phyloP scores from a whole-genome alignment of 1,284 basidiomycete species.

The Leccinum cinnamomeum region DNA sequence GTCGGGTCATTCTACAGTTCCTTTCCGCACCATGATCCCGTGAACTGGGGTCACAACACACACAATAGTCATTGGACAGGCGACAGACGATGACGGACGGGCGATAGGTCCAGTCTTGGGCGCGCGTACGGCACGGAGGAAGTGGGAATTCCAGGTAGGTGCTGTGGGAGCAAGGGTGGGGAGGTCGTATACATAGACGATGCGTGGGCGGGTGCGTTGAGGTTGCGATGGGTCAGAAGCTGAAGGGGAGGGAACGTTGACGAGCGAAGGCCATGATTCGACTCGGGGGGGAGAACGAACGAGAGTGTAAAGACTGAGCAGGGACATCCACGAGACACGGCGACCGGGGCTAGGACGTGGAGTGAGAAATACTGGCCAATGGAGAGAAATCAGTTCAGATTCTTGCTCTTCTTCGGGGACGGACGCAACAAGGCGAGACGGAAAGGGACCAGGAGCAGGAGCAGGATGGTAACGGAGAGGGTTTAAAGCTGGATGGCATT shows the following conservation, averaged over 20 bases:
- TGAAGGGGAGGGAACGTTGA: constrained; percentile 57
- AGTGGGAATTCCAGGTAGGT: constrained; percentile 75
- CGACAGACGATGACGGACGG: constrained; percentile 54
- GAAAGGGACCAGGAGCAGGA: constrained; percentile 20
- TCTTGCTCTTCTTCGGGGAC: constrained; percentile 53
- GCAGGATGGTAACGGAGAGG: constrained; percentile 64
- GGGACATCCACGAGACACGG: constrained; percentile 42
- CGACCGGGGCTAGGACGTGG: constrained; percentile 50
- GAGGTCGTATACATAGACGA: constrained; percentile 83
- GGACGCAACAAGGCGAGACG: constrained; percentile 33
- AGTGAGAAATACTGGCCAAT: constrained; percentile 42
- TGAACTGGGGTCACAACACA: constrained; percentile 75
- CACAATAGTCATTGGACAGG: constrained; percentile 74
- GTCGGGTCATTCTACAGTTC: constrained; percentile 55
- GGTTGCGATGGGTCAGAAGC: constrained; percentile 26
- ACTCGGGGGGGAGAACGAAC: constrained; percentile 44
- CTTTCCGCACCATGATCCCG: constrained; percentile 60
- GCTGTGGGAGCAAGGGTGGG: constrained; percentile 71
- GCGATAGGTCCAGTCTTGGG: constrained; percentile 65
- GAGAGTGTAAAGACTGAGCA: constrained; percentile 42
- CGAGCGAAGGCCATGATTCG: constrained; percentile 63
- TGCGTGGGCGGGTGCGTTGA: constrained; percentile 52
- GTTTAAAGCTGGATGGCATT: constrained; percentile 66
- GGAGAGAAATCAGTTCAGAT: constrained; percentile 30
- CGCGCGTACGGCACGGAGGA: constrained; percentile 73